Evolutionary conservation across 208 protist species (phyloP), one percentile per base, ranked within the genome.

Genomic region (Strigomonas galati): DNA sequence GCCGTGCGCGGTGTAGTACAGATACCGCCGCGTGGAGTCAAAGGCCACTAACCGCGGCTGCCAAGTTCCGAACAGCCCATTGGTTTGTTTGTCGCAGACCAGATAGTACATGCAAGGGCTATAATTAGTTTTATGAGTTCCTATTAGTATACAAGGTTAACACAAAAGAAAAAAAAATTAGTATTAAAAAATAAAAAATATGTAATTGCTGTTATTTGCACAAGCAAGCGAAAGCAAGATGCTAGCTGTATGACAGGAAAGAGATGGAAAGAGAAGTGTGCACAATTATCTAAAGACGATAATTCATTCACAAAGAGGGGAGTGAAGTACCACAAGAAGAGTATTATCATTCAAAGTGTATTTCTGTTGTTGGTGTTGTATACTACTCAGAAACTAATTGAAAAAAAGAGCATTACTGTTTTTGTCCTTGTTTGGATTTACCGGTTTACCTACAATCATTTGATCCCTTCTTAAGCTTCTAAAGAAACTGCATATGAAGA

Each of bases 41-140:
- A 79, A 70, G 26, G 60, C 74, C n/a, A 79, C 49, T 14, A 78
- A 49, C 19, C 81, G 84, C 53, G 69, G 35, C 31, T 77, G 68
- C 81, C 84, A 91, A 14, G 49, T 46, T 1, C 72, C 68, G 35
- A 80, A 83, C 26, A 91, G 71, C 48, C 65, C 61, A 23, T 48
- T 76, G 10, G 67, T 62, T 59, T 82, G 57, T 65, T 91, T 91
- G 51, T 91, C 84, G 0, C 67, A 81, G 44, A 71, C 60, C 0
- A 75, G 53, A 69, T 85, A 91, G 61, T 79, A 87, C 84, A 91
- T 91, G 43, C 31, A 7, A 48, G 31, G 6, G n/a, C n/a, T n/a
- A n/a, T n/a, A n/a, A n/a, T n/a, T n/a, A n/a, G n/a, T n/a, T n/a
- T n/a, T n/a, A n/a, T n/a, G n/a, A n/a, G n/a, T n/a, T n/a, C n/a